Percentiles rank a stretch among this genome's conserved stretches.
These are phyloP conservation scores for Xylaria curta DNA, from an alignment of 495 filamentous ascomycete species.

Conservation along the genomic window DNA sequence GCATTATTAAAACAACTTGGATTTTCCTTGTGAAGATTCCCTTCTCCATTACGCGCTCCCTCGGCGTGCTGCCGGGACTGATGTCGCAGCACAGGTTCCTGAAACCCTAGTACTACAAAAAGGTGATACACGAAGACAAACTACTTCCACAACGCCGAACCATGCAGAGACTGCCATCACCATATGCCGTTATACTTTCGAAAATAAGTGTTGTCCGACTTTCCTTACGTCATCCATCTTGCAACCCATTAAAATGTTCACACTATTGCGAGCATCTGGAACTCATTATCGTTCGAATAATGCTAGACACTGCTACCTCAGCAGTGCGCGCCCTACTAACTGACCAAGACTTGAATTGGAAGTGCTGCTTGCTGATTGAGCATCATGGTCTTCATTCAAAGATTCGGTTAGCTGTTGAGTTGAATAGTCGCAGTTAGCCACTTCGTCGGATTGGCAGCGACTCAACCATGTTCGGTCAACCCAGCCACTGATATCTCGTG, in stretches of 20 bases:
- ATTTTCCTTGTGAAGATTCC: neutral
- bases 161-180: conserved; percentile 17
- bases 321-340: neutral
- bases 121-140: conserved; percentile 21
- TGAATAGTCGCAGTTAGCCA: neutral
- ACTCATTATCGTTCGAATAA: neutral
- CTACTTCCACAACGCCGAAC: conserved; percentile 22
- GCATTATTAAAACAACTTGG: conserved; percentile 11
- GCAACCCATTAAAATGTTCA: neutral
- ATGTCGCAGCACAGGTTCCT: neutral
- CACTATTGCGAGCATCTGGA: neutral
- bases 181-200: conserved; percentile 5
- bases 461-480: neutral
- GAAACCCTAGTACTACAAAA: conserved; percentile 19
- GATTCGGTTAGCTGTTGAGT: neutral
- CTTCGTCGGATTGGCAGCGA: neutral
- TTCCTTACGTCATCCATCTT: neutral
- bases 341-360: neutral
- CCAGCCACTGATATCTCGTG: neutral
- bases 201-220: conserved; percentile 8
- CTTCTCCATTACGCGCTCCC: neutral
- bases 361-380: neutral
- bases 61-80: neutral
- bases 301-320: neutral
- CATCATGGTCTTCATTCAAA: neutral